A percentile compares a stretch with the other conserved stretches of the same genome.
Conservation (phyloP, 2,329 filamentous ascomycete genomes). For the Arachnopeziza araneosa region DNA sequence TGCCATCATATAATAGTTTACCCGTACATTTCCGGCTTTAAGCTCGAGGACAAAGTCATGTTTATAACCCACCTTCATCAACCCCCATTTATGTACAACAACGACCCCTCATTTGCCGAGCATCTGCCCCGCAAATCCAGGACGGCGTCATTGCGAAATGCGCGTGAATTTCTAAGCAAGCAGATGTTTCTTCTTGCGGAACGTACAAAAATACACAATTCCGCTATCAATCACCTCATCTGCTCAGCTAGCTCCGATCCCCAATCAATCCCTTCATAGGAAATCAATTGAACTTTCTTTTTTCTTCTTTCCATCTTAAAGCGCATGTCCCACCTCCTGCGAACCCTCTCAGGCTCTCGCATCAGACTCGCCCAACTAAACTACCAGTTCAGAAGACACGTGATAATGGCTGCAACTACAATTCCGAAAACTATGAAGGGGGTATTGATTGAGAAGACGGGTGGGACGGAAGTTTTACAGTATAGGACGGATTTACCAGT, state of each 20-base stretch:
- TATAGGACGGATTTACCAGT: slow-evolving; percentile 67
- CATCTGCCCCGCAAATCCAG: background rate
- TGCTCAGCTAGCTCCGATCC: background rate
- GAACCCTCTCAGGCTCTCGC: background rate
- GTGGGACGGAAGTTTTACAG: slow-evolving; percentile 66
- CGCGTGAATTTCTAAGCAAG: background rate
- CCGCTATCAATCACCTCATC: too few species aligned
- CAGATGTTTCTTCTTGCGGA: background rate
- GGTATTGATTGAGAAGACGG: slow-evolving; percentile 65
- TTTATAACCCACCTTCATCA: background rate
- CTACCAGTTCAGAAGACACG: slow-evolving; percentile 2
- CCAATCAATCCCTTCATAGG: background rate
- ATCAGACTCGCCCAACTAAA: slow-evolving; percentile 8
- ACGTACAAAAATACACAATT: background rate
- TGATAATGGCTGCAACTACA: slow-evolving; percentile 8
- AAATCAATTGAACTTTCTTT: background rate
- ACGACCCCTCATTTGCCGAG: background rate
- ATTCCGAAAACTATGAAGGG: slow-evolving; percentile 46
- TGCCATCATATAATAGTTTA: too few species aligned
- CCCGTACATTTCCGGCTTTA: too few species aligned
- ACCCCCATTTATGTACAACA: background rate
- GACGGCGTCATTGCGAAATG: background rate
- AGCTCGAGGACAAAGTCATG: background rate
- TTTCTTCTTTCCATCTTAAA: background rate
- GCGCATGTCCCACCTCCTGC: background rate